These are phyloP conservation scores for Vararia minispora DNA, from an alignment of 768 basidiomycete species.

Conservation along the genomic window DNA sequence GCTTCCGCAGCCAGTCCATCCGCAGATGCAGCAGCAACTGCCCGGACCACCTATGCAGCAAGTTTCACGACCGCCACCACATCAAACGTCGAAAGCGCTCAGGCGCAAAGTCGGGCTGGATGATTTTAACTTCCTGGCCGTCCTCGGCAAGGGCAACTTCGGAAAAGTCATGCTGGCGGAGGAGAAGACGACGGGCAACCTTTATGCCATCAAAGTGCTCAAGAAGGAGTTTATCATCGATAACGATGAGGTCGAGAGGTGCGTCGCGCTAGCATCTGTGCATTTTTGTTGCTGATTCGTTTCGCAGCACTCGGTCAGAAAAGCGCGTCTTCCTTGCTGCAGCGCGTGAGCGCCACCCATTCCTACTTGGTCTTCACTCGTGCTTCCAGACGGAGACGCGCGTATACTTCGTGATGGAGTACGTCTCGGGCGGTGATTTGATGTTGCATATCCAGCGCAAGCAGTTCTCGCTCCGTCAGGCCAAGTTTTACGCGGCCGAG, in stretches of 20 bases:
- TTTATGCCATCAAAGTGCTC: conserved; percentile 99
- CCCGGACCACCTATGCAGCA: too few relatives aligned
- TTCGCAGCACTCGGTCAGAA: conserved; percentile 85
- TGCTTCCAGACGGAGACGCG: conserved; percentile 99
- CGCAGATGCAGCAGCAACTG: conserved; percentile 23
- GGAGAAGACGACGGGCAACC: conserved; percentile 80
- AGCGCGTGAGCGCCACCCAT: conserved; percentile 95
- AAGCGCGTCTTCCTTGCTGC: conserved; percentile 97
- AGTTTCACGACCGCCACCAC: conserved; percentile 26
- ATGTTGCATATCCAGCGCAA: conserved; percentile 99
- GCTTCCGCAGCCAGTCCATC: conserved; percentile 21
- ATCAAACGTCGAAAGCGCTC: conserved; percentile 28
- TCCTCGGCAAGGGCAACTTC: conserved; percentile 98
- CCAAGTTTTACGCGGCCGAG: conserved; percentile 97
- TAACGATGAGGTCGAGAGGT: conserved; percentile 99
- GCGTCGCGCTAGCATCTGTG: conserved; percentile 12
- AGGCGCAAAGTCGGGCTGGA: conserved; percentile 91
- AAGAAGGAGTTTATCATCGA: conserved; percentile 99
- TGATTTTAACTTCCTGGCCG: conserved; percentile 98
- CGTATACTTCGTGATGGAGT: conserved; percentile 99
- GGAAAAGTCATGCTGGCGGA: conserved; percentile 99
- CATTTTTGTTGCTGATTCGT: background rate
- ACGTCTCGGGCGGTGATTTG: conserved; percentile 96
- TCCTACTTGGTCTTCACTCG: conserved; percentile 91
- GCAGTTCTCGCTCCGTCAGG: conserved; percentile 97